Conservation (phyloP, 805 yeast species). For the Monosporozyma aerobia region DNA sequence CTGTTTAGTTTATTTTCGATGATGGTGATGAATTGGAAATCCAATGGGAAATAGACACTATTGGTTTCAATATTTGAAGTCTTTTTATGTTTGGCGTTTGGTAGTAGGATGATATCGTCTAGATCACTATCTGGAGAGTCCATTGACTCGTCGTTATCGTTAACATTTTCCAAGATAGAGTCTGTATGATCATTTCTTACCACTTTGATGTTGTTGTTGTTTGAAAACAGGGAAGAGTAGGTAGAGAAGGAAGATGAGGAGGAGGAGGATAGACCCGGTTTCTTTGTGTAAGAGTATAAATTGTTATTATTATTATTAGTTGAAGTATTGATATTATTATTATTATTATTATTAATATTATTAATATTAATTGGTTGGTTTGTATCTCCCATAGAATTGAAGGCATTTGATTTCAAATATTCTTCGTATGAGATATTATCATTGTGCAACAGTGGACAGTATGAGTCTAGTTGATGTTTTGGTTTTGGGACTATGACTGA, state of each 20-base stretch:
- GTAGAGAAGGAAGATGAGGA: background rate
- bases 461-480: background rate
- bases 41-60: background rate
- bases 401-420: background rate
- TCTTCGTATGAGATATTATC: background rate
- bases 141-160: background rate
- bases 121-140: background rate
- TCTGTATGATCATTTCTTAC: background rate
- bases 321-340: background rate
- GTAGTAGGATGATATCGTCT: background rate
- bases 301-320: background rate
- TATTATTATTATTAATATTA: background rate
- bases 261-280: background rate
- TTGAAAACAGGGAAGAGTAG: background rate
- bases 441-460: background rate
- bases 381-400: background rate
- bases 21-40: background rate
- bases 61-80: background rate
- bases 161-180: background rate
- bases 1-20: conserved; percentile 2
- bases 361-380: background rate
- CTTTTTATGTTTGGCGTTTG: background rate
- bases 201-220: background rate
- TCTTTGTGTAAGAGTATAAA: too few relatives aligned
- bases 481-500: background rate